Evolutionary conservation across 1,139 yeast genomes (phyloP), one percentile per base, ranked within the genome.

Genomic region (Zygosaccharomyces pseudobailii): DNA sequence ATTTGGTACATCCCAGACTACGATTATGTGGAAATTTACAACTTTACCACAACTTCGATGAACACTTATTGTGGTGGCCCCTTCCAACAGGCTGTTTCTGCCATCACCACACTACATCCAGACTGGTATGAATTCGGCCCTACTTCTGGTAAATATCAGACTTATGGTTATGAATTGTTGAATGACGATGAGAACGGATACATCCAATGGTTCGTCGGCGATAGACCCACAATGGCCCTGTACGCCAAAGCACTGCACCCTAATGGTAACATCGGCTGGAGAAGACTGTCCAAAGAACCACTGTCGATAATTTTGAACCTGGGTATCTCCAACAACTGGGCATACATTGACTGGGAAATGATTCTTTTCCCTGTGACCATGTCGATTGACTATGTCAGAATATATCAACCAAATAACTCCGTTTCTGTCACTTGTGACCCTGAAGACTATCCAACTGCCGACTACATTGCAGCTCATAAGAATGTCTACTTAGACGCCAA

Each of bases 1-100:
- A 79, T 85, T 56, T 87, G 95, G 95, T 86, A 84, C 65, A 74
- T 76, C 61, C 95, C 95, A 3, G 89, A 87, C 65, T 85, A 86
- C 61, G 79, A 82, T 50, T 86, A 75, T 56, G 65, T 87, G 45
- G 84, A 80, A 58, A 69, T 87, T 47, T 70, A 81, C 65, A 86
- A 87, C 66, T 56, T 57, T 28, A 67, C 82, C 1, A 71, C 80
- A 30, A 83, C 95, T 1, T 68, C 78, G 19, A 82, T 87, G 84
- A 87, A 87, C 65, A 71, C 83, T 0, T 87, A 84, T 70, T 72
- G 84, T 36, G 96, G 96, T 53, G 94, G 95, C 37, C 90, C 92
- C 0, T 78, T 76, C 69, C 95, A 87, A 68, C 92, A 87, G 67
- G 95, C 95, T 42, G 73, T 87, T 20, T 83, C 92, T 6, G 94